Conservation (phyloP, 306 rosid genomes). For the Vachellia pachyceras region DNA sequence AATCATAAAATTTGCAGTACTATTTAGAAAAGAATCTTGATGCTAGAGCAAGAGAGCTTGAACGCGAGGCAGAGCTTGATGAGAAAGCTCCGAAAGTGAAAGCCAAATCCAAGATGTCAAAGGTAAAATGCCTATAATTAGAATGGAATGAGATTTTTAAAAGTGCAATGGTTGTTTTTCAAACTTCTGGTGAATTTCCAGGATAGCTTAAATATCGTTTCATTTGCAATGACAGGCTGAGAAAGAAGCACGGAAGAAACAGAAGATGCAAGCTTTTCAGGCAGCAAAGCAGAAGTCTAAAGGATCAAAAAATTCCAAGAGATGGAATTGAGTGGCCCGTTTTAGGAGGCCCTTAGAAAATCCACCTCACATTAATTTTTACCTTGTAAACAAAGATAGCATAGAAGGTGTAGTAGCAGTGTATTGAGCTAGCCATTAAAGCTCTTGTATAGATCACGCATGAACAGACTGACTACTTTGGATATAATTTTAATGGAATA, state of each 20-base stretch:
- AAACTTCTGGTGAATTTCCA: slow-evolving; percentile 20
- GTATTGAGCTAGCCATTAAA: slow-evolving; percentile 45
- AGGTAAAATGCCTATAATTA: slow-evolving; percentile 51
- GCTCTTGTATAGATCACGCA: slow-evolving; percentile 57
- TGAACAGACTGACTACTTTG: slow-evolving; percentile 43
- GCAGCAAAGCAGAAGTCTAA: slow-evolving; percentile 89
- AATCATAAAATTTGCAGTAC: slow-evolving; percentile 56
- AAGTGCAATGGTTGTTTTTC: neutral
- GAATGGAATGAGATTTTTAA: neutral
- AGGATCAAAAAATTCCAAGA: slow-evolving; percentile 77
- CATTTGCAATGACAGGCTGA: slow-evolving; percentile 67
- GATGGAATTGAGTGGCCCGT: slow-evolving; percentile 74
- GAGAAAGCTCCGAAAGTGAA: slow-evolving; percentile 92
- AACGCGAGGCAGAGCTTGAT: slow-evolving; percentile 91
- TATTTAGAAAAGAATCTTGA: slow-evolving; percentile 95
- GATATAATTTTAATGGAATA: slow-evolving; percentile 33
- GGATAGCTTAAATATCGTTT: slow-evolving; percentile 1
- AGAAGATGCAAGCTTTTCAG: slow-evolving; percentile 89
- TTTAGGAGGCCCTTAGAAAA: slow-evolving; percentile 8
- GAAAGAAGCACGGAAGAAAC: slow-evolving; percentile 93
- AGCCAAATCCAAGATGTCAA: slow-evolving; percentile 99
- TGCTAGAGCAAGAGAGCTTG: slow-evolving; percentile 79
- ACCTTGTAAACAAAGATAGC: slow-evolving; percentile 31
- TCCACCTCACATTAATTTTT: slow-evolving; percentile 30
- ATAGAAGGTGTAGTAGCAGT: slow-evolving; percentile 40